A percentile compares a stretch with the other conserved stretches of the same genome.
Conservation (phyloP, 805 yeast genomes). For the Starmerella apis region DNA sequence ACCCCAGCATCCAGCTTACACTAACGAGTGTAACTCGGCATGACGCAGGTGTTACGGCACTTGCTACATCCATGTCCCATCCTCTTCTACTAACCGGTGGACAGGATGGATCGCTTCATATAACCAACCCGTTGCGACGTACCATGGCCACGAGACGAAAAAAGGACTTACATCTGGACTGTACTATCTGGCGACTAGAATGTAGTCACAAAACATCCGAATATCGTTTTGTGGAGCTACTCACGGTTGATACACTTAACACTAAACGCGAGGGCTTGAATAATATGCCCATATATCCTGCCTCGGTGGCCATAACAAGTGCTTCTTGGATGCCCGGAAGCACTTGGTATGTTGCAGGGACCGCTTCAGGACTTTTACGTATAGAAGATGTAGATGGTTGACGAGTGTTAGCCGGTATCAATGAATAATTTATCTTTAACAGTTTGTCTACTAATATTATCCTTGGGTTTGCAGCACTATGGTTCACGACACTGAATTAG, state of each 20-base stretch:
- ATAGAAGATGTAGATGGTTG: conserved; percentile 26
- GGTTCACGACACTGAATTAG: no score
- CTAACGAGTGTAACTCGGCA: conserved; percentile 34
- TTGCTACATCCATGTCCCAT: conserved; percentile 38
- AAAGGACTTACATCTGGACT: conserved; percentile 23
- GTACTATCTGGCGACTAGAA: conserved; percentile 32
- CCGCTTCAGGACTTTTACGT: conserved; percentile 43
- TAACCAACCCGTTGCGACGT: conserved; percentile 35
- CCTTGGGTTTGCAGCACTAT: no score
- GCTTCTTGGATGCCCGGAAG: conserved; percentile 53
- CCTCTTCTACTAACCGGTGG: conserved; percentile 42
- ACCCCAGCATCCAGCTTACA: conserved; percentile 26
- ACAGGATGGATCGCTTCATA: conserved; percentile 40
- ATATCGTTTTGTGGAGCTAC: conserved; percentile 37
- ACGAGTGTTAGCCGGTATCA: neutral
- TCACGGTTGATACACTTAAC: conserved; percentile 32
- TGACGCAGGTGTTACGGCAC: conserved; percentile 35
- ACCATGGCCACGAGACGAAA: conserved; percentile 25
- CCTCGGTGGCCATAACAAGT: conserved; percentile 41
- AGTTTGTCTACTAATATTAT: neutral
- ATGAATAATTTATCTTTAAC: neutral
- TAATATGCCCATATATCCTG: conserved; percentile 35
- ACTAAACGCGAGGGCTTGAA: conserved; percentile 23
- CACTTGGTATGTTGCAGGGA: conserved; percentile 45
- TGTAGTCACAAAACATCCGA: conserved; percentile 34